Conservation (phyloP, 192 early-diverging fungal genomes). For the Coemansia sp. region DNA sequence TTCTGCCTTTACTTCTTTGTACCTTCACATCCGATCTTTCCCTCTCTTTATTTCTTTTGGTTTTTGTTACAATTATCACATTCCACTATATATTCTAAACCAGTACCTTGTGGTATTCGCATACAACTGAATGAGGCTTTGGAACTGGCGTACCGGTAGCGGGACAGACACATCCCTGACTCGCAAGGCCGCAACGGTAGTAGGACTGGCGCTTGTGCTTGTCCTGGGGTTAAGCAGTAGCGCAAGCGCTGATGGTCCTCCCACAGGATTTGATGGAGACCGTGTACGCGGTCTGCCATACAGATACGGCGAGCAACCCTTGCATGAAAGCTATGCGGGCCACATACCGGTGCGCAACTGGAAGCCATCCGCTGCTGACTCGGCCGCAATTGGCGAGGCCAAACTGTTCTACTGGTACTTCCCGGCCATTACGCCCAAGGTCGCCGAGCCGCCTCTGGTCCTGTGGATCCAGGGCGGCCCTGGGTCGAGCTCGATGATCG, state of each 20-base stretch:
- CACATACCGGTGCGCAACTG: constrained; percentile 60
- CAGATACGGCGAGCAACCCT: constrained; percentile 56
- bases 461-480: constrained; percentile 86
- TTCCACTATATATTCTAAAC: too few relatives aligned
- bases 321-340: constrained; percentile 61
- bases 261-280: constrained; percentile 15
- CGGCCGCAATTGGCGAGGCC: constrained; percentile 33
- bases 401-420: constrained; percentile 78
- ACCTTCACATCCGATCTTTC: too few relatives aligned
- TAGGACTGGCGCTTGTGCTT: not conserved
- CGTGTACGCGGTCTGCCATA: constrained; percentile 45
- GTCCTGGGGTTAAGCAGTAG: not conserved
- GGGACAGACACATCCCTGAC: not conserved
- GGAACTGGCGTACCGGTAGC: not conserved
- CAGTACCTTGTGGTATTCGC: not conserved
- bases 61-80: too few relatives aligned
- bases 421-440: constrained; percentile 64
- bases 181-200: not conserved
- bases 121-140: not conserved
- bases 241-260: not conserved
- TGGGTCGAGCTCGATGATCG: constrained; percentile 79
- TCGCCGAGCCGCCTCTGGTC: constrained; percentile 64
- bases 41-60: too few relatives aligned
- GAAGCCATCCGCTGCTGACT: constrained; percentile 34
- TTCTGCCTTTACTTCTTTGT: too few relatives aligned